Evolutionary conservation across 1,284 basidiomycete genomes (phyloP).

Genomic region (Sanghuangporus sanghuang): DNA sequence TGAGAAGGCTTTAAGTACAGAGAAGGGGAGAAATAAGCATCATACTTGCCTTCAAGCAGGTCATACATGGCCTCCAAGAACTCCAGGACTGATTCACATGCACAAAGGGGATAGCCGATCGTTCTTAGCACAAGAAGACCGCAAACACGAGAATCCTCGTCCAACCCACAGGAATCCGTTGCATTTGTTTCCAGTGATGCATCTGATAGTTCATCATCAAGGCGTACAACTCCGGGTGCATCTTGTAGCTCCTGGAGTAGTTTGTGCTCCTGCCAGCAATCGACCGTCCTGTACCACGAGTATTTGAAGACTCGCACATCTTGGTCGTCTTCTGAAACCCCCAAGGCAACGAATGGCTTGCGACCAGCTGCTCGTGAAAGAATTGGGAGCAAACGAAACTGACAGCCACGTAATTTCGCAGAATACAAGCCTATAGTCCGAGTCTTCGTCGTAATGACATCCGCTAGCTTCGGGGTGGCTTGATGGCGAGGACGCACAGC

Average conservation of each 20-base stretch:
- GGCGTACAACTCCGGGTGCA: not conserved
- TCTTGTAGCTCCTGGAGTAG: not conserved
- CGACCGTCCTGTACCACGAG: not conserved
- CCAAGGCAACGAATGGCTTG: not conserved
- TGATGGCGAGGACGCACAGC: not conserved
- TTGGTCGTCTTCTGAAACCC: not conserved
- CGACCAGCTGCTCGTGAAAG: not conserved
- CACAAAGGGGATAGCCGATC: not conserved
- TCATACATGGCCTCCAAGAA: not conserved
- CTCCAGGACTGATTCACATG: not conserved
- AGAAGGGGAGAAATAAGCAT: not conserved
- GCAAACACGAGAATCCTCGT: too few relatives aligned
- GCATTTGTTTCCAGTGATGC: not conserved
- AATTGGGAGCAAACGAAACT: not conserved
- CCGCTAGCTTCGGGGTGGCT: not conserved
- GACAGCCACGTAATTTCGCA: not conserved
- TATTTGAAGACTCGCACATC: not conserved
- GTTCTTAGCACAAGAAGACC: not conserved
- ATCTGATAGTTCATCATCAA: not conserved
- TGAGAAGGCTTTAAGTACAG: not conserved
- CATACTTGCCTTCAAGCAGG: not conserved
- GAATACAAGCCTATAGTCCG: not conserved
- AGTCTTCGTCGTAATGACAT: not conserved
- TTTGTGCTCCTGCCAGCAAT: not conserved
- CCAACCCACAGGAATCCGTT: not conserved